Conservation (phyloP, 306 rosid genomes). For the Lagenaria siceraria region DNA sequence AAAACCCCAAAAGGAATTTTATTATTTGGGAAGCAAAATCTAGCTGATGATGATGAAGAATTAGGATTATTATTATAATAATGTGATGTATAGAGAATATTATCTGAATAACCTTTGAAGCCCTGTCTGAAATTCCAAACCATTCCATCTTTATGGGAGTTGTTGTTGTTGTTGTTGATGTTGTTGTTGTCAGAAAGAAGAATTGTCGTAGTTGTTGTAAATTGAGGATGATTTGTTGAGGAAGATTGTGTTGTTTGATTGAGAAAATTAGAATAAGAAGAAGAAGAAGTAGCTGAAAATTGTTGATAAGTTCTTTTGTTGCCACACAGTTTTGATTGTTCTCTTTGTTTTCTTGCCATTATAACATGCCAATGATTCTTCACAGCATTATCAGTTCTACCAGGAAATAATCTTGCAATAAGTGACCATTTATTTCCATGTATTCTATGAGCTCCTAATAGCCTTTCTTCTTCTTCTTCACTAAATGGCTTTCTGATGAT, state of each 20-base stretch:
- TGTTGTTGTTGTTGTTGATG: background rate
- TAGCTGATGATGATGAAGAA: background rate
- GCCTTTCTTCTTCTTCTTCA: slow-evolving; percentile 84
- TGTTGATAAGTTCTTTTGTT: slow-evolving; percentile 45
- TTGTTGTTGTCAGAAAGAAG: background rate
- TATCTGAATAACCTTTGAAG: background rate
- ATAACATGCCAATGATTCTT: slow-evolving; percentile 98
- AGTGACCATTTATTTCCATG: slow-evolving; percentile 98
- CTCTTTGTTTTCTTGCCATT: slow-evolving; percentile 88
- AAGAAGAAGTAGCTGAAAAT: background rate
- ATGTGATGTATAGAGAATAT: background rate
- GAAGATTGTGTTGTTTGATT: background rate
- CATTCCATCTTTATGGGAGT: background rate
- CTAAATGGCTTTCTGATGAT: slow-evolving; percentile 81
- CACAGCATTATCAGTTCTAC: slow-evolving; percentile 89
- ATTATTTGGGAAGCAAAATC: background rate
- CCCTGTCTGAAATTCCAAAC: background rate
- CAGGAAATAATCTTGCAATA: slow-evolving; percentile 79
- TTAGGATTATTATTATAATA: background rate
- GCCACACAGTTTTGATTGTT: slow-evolving; percentile 58
- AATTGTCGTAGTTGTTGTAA: background rate
- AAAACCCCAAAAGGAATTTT: background rate
- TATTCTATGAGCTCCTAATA: slow-evolving; percentile 64
- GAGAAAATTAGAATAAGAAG: background rate
- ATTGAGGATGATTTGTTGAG: background rate